Percentiles rank a stretch among this genome's conserved stretches.
phyloP scores from a whole-genome alignment of 108 stramenopile genomes.

The Pseudonitzschia delicatissima region DNA sequence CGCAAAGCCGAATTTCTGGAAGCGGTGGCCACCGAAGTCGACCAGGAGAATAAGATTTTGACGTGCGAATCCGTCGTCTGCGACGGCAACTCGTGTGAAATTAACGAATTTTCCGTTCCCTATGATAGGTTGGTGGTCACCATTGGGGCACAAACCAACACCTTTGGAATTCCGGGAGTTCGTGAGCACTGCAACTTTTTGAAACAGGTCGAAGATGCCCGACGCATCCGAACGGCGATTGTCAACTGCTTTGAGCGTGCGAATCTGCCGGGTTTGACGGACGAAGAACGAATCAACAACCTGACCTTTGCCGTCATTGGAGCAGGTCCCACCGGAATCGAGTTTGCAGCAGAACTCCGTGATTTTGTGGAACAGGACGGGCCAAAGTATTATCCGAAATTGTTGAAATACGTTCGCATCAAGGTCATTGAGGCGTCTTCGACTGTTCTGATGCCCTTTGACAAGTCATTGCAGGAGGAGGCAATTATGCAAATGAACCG shows the following conservation, averaged over 20 bases:
- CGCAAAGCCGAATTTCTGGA: conserved; percentile 81
- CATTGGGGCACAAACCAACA: conserved; percentile 92
- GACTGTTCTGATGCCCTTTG: conserved; percentile 85
- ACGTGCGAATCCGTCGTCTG: conserved; percentile 87
- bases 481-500: conserved; percentile 75
- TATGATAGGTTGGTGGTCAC: conserved; percentile 90
- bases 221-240: conserved; percentile 79
- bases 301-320: conserved; percentile 93
- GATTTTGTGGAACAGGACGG: conserved; percentile 94
- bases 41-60: conserved; percentile 57
- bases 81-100: conserved; percentile 86
- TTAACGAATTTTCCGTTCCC: conserved; percentile 75
- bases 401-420: conserved; percentile 83
- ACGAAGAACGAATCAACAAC: conserved; percentile 57
- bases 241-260: conserved; percentile 95
- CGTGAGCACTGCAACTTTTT: conserved; percentile 90
- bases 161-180: conserved; percentile 92
- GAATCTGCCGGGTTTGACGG: conserved; percentile 73
- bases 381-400: conserved; percentile 83
- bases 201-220: conserved; percentile 85
- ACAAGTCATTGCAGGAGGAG: conserved; percentile 83
- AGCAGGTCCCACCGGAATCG: conserved; percentile 93
- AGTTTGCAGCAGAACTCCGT: conserved; percentile 91
- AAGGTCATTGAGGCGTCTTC: conserved; percentile 92
- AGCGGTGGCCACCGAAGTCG: conserved; percentile 80